phyloP scores from a whole-genome alignment of 441 rosid genomes.

The Brassica hybrid region DNA sequence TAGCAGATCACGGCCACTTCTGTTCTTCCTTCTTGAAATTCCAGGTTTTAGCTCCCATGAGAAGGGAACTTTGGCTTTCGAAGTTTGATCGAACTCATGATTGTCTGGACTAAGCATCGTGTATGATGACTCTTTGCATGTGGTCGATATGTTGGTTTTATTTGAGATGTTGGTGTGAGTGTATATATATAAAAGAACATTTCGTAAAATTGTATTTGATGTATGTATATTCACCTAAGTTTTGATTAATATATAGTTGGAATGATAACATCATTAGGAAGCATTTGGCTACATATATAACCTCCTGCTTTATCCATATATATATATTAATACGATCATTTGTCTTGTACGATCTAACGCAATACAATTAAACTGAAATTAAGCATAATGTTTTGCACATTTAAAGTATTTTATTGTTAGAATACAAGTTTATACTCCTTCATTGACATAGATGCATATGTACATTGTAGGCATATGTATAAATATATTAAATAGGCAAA shows the following conservation, averaged over 20 bases:
- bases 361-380: constrained; percentile 24
- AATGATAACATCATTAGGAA: constrained; percentile 33
- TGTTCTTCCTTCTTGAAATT: constrained; percentile 36
- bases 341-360: constrained; percentile 22
- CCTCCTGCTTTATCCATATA: constrained; percentile 7
- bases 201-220: constrained; percentile 27
- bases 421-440: constrained; percentile 12
- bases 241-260: constrained; percentile 36
- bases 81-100: constrained; percentile 34
- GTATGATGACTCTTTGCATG: constrained; percentile 11
- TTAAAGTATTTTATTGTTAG: neutral
- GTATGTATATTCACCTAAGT: constrained; percentile 36
- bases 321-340: neutral
- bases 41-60: constrained; percentile 46
- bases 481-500: neutral
- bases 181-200: neutral
- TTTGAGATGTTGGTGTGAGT: neutral
- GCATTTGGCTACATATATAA: constrained; percentile 31
- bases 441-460: constrained; percentile 9
- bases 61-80: constrained; percentile 40
- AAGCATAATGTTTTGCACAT: constrained; percentile 29
- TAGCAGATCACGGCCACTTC: constrained; percentile 12
- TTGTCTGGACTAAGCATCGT: constrained; percentile 32
- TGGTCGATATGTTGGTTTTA: neutral
- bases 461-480: neutral